A percentile compares a stretch with the other conserved stretches of the same genome.
These are phyloP conservation scores for Rutstroemia sp. DNA, from an alignment of 2,329 filamentous ascomycete genomes.

Conservation along the genomic window DNA sequence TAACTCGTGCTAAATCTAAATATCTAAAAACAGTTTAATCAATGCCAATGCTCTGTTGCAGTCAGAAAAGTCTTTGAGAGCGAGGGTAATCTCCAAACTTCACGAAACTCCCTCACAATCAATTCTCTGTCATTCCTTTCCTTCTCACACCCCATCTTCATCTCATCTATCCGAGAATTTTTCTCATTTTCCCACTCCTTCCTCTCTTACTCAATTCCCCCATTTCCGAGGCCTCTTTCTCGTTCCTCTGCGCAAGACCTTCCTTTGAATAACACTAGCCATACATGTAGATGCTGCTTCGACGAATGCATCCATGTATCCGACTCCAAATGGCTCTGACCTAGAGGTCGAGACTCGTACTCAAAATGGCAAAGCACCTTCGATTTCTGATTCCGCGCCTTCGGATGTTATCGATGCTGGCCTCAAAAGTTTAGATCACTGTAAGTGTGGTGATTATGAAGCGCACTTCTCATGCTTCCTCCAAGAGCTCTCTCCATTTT, in stretches of 20 bases:
- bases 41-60: no score
- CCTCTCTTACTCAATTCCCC: background rate
- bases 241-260: no score
- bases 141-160: background rate
- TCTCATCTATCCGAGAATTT: background rate
- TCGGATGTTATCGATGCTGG: slow-evolving; percentile 58
- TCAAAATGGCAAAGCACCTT: slow-evolving; percentile 19
- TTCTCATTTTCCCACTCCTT: slow-evolving; percentile 5
- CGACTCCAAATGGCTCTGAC: slow-evolving; percentile 27
- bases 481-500: background rate
- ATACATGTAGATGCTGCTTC: slow-evolving; percentile 20
- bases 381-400: slow-evolving; percentile 23
- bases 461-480: background rate
- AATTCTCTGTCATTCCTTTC: background rate
- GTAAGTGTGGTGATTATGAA: slow-evolving; percentile 34
- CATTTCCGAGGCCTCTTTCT: background rate
- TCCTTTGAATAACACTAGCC: no score
- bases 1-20: no score
- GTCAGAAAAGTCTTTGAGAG: no score
- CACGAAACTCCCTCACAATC: background rate
- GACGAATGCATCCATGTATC: slow-evolving; percentile 30
- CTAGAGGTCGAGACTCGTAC: slow-evolving; percentile 27
- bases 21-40: no score
- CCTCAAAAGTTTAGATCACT: slow-evolving; percentile 72
- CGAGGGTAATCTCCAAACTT: background rate